Conservation (phyloP, 1,284 basidiomycete species). For the Apiotrichum siamense region DNA sequence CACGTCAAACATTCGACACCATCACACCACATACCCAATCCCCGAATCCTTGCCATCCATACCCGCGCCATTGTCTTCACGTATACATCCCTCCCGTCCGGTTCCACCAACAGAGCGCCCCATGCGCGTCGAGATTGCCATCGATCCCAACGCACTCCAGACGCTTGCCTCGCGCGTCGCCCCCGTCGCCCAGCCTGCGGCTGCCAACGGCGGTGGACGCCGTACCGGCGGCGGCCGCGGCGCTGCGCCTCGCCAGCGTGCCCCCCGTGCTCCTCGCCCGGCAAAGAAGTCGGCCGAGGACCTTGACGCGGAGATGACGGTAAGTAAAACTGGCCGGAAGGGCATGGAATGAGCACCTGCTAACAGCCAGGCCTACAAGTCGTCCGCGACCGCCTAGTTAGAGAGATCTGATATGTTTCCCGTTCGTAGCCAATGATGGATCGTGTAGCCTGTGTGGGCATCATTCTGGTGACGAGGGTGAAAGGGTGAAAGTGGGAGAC, state of each 20-base stretch:
- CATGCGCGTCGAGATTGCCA: conserved; percentile 96
- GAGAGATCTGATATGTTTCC: background rate
- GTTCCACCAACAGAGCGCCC: conserved; percentile 66
- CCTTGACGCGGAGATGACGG: conserved; percentile 59
- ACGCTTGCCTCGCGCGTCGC: conserved; percentile 57
- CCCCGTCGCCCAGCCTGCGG: conserved; percentile 47
- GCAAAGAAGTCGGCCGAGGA: conserved; percentile 54
- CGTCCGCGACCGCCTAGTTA: background rate
- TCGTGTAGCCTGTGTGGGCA: conserved; percentile 3
- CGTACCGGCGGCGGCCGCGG: conserved; percentile 54
- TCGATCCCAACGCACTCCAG: conserved; percentile 74
- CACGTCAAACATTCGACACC: background rate
- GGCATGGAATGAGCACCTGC: background rate
- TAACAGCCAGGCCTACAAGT: background rate
- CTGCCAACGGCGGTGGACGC: conserved; percentile 49
- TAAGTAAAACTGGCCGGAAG: conserved; percentile 52
- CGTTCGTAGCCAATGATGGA: background rate
- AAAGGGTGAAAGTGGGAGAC: too few species aligned
- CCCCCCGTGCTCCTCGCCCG: conserved; percentile 43
- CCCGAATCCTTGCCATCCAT: background rate
- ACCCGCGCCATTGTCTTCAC: background rate
- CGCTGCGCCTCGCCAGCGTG: too few species aligned
- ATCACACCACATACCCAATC: background rate
- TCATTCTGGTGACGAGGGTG: too few species aligned
- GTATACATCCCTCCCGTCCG: conserved; percentile 42